These are phyloP conservation scores for Margaritispora aquatica DNA, from an alignment of 495 filamentous ascomycete species.

Conservation along the genomic window DNA sequence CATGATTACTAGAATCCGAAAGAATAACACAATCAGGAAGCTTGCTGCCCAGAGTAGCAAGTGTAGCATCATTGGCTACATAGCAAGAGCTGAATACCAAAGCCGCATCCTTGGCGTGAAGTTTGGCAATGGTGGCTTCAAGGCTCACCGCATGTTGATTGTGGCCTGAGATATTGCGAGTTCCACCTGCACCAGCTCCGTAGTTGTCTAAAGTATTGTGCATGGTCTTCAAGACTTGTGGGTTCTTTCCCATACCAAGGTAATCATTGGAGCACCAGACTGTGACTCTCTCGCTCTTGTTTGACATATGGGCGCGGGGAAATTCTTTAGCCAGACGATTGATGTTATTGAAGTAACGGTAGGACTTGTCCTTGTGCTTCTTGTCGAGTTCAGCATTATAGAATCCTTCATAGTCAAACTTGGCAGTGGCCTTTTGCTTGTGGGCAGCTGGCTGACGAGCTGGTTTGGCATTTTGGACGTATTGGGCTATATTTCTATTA, in stretches of 20 bases:
- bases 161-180: constrained; percentile 95
- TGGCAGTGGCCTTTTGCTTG: constrained; percentile 32
- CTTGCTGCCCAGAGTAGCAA: constrained; percentile 93
- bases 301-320: constrained; percentile 86
- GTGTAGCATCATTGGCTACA: constrained; percentile 95
- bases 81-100: constrained; percentile 96
- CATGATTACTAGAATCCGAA: constrained; percentile 93
- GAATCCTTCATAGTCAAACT: constrained; percentile 88
- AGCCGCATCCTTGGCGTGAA: constrained; percentile 86
- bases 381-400: constrained; percentile 86
- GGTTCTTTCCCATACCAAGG: constrained; percentile 93
- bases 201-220: constrained; percentile 92
- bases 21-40: constrained; percentile 93
- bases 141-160: constrained; percentile 88
- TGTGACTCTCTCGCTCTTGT: constrained; percentile 80
- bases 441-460: constrained; percentile 9
- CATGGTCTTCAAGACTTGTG: constrained; percentile 81
- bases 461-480: constrained; percentile 17
- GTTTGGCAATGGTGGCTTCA: constrained; percentile 76
- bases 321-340: constrained; percentile 96
- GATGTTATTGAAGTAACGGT: constrained; percentile 99
- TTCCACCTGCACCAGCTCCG: constrained; percentile 91
- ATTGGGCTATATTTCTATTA: constrained; percentile 10
- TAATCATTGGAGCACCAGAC: constrained; percentile 99
- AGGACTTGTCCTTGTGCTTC: constrained; percentile 99